phyloP scores from a whole-genome alignment of 208 protist species.

The Trypanosoma cruzi region DNA sequence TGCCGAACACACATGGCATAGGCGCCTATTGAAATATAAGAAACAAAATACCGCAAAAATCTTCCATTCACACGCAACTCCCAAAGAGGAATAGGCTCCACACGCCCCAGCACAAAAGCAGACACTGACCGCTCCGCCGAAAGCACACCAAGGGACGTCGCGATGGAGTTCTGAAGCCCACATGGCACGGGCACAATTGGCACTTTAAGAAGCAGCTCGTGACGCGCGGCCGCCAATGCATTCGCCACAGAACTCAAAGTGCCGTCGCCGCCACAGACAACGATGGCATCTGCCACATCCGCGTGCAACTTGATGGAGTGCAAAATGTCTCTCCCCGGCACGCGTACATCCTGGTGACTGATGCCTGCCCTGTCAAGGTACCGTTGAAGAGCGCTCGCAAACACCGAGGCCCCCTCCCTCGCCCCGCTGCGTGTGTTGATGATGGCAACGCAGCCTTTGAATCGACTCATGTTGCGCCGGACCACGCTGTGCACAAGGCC shows the following conservation, averaged over 20 bases:
- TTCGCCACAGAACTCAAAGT: constrained; percentile 77
- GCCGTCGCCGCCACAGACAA: constrained; percentile 80
- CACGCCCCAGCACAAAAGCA: constrained; percentile 55
- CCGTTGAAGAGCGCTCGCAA: constrained; percentile 54
- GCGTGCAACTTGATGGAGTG: constrained; percentile 30
- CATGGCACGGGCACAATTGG: constrained; percentile 74
- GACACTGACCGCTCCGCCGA: constrained; percentile 69
- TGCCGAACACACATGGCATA: constrained; percentile 59
- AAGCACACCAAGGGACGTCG: constrained; percentile 61
- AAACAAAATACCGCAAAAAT: constrained; percentile 59
- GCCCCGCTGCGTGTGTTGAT: constrained; percentile 80
- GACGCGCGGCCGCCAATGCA: constrained; percentile 31
- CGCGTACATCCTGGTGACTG: constrained; percentile 56
- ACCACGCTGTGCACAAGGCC: background rate
- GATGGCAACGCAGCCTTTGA: constrained; percentile 54
- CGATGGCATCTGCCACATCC: constrained; percentile 37
- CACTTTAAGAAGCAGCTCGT: constrained; percentile 11
- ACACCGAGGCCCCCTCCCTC: constrained; percentile 41
- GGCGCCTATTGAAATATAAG: constrained; percentile 61
- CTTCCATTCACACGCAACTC: constrained; percentile 46
- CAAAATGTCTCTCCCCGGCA: constrained; percentile 46
- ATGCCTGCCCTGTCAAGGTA: constrained; percentile 73
- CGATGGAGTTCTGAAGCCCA: constrained; percentile 81
- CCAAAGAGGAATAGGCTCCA: constrained; percentile 67
- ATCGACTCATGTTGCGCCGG: constrained; percentile 20